Percentiles rank a stretch among this genome's conserved stretches.
These are phyloP conservation scores for Plicaturopsis crispa DNA, from an alignment of 768 basidiomycete genomes.

Conservation along the genomic window DNA sequence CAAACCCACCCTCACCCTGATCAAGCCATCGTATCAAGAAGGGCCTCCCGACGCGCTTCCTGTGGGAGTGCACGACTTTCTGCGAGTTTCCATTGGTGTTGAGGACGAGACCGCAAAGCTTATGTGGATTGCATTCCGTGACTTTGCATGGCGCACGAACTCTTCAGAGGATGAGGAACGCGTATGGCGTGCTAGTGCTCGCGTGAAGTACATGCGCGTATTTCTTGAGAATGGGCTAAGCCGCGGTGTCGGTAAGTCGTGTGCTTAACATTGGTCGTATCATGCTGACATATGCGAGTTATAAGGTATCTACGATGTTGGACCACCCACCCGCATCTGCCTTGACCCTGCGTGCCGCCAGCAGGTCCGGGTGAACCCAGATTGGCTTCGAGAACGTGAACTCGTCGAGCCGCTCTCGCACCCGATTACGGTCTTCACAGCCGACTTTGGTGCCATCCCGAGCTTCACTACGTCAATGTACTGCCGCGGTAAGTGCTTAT, in stretches of 20 bases:
- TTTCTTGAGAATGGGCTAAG: conserved; percentile 6
- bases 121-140: background rate
- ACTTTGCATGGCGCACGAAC: background rate
- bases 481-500: conserved; percentile 17
- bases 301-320: background rate
- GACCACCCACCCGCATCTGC: conserved; percentile 1
- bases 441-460: conserved; percentile 17
- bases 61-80: background rate
- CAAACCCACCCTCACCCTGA: background rate
- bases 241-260: conserved; percentile 7
- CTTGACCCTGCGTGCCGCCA: background rate
- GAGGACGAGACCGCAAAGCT: background rate
- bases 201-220: conserved; percentile 4
- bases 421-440: conserved; percentile 13
- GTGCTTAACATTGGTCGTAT: background rate
- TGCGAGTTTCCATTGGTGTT: background rate
- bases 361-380: background rate
- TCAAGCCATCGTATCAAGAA: background rate
- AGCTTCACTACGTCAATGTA: conserved; percentile 14
- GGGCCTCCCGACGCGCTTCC: background rate
- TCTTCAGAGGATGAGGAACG: background rate
- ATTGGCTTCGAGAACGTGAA: background rate
- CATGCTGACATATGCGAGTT: background rate
- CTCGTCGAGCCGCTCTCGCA: conserved; percentile 7
- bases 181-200: background rate